These are phyloP conservation scores for Jatropha podagrica DNA, from an alignment of 441 rosid genomes.

Conservation along the genomic window DNA sequence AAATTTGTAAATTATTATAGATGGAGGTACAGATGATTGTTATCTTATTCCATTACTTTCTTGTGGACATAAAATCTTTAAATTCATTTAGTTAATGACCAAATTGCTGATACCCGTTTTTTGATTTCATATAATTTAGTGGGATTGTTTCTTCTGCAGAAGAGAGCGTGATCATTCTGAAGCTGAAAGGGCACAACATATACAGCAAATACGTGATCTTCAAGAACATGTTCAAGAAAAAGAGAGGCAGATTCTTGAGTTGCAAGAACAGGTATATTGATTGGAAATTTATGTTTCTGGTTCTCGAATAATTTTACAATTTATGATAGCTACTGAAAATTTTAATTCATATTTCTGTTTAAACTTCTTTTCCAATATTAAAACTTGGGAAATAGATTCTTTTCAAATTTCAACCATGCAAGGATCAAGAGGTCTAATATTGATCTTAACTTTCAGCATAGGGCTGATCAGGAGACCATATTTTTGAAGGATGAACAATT, in stretches of 20 bases:
- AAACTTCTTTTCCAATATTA: background rate
- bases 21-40: background rate
- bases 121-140: slow-evolving; percentile 1
- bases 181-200: slow-evolving; percentile 86
- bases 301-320: background rate
- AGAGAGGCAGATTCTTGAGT: slow-evolving; percentile 76
- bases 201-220: slow-evolving; percentile 76
- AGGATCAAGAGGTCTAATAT: slow-evolving; percentile 21
- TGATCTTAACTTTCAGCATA: slow-evolving; percentile 60
- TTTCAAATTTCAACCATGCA: background rate
- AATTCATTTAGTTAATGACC: background rate
- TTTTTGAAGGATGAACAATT: slow-evolving; percentile 87
- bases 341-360: background rate
- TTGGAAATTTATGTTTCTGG: slow-evolving; percentile 8
- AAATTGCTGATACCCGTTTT: background rate
- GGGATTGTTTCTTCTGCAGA: slow-evolving; percentile 44
- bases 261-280: slow-evolving; percentile 83
- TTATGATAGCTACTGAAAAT: slow-evolving; percentile 1
- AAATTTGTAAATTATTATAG: background rate
- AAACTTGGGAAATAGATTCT: background rate
- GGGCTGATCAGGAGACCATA: slow-evolving; percentile 87
- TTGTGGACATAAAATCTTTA: background rate
- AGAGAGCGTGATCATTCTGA: slow-evolving; percentile 98
- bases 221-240: slow-evolving; percentile 93
- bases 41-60: background rate